Base-by-base conservation (phyloP, 805 yeast species). In the Metschnikowia chrysomelidarum region DNA sequence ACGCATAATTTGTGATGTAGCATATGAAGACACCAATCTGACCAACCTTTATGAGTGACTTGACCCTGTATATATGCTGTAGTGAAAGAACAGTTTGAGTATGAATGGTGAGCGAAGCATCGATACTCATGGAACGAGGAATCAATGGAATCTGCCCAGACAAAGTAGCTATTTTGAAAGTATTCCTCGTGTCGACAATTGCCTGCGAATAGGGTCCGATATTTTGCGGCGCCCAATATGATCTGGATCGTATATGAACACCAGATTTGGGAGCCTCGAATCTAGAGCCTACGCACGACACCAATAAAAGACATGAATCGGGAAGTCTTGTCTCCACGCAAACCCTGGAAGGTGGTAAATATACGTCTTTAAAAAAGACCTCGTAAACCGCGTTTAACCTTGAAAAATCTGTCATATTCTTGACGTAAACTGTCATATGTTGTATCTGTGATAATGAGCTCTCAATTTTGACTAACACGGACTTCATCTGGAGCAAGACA, bases 181-280 rank as follows among this genome's bases (percentile, higher is more conserved):
- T 35, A 2, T 40, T 40, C 10, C 40, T 40, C 13, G 54, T 54
- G 43, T 77, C 80, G 4, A 73, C 58, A 8, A 80, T 76, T 0
- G 89, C 75, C 59, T 93, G 98, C 0, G 98, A 91, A 55, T 93
- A 93, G 0, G 98, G 98, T 0, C 98, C 98, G 29, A 93, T 93
- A 48, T 93, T 93, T 23, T 95, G 91, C 0, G 98, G 98, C 0
- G 97, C 98, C 98, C 98, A 93, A 56, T 85, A 89, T 25, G 97
- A 88, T 40, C 89, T 71, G 1, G 97, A 88, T 50, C 93, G 91
- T 7, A 93, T 87, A 53, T 93, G 98, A 11, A 91, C 64, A 0
- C 98, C 96, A 19, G 62, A 63, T 47, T 82, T 82, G 8, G 30
- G 30, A 7, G 12, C 22, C 9, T 12, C 19, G 4, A 19, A 12